phyloP scores from a whole-genome alignment of 2,329 filamentous ascomycete species.

The Clonostachys sp. region DNA sequence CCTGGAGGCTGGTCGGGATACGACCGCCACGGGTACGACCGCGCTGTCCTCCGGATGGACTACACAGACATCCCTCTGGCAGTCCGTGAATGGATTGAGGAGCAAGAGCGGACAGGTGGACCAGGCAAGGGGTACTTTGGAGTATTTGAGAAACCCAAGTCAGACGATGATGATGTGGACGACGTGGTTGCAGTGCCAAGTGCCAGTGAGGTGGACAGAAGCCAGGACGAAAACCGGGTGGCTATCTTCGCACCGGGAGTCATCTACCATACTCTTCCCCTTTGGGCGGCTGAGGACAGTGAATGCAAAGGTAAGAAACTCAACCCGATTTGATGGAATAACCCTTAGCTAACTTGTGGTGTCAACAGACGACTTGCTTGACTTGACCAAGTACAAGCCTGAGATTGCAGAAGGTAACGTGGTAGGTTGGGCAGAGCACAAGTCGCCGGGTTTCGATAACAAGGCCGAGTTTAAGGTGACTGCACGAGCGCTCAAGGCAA shows the following conservation, averaged over 20 bases:
- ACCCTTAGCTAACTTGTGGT: not conserved
- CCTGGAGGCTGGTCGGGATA: slow-evolving; percentile 47
- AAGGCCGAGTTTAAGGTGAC: slow-evolving; percentile 27
- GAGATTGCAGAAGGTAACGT: slow-evolving; percentile 15
- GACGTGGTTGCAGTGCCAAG: slow-evolving; percentile 22
- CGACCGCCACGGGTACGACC: slow-evolving; percentile 45
- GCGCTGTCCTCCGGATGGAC: slow-evolving; percentile 41
- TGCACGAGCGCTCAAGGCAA: slow-evolving; percentile 23
- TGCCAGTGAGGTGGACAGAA: slow-evolving; percentile 16
- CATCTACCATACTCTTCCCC: slow-evolving; percentile 40
- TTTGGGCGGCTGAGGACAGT: slow-evolving; percentile 40
- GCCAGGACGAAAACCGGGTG: slow-evolving; percentile 24
- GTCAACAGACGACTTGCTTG: slow-evolving; percentile 14
- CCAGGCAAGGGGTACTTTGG: slow-evolving; percentile 32
- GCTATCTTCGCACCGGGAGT: slow-evolving; percentile 50
- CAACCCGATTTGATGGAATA: not conserved
- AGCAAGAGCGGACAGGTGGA: slow-evolving; percentile 25
- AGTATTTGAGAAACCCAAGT: slow-evolving; percentile 31
- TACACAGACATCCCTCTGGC: slow-evolving; percentile 33
- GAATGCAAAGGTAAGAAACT: slow-evolving; percentile 33
- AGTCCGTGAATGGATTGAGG: slow-evolving; percentile 43
- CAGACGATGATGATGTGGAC: slow-evolving; percentile 31
- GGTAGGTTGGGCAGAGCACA: slow-evolving; percentile 21
- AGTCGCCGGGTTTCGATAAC: slow-evolving; percentile 16
- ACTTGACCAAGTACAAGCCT: slow-evolving; percentile 19